Percentiles rank a stretch among this genome's conserved stretches.
phyloP scores from a whole-genome alignment of 352 stramenopile genomes.

The Phytophthora tentaculata region DNA sequence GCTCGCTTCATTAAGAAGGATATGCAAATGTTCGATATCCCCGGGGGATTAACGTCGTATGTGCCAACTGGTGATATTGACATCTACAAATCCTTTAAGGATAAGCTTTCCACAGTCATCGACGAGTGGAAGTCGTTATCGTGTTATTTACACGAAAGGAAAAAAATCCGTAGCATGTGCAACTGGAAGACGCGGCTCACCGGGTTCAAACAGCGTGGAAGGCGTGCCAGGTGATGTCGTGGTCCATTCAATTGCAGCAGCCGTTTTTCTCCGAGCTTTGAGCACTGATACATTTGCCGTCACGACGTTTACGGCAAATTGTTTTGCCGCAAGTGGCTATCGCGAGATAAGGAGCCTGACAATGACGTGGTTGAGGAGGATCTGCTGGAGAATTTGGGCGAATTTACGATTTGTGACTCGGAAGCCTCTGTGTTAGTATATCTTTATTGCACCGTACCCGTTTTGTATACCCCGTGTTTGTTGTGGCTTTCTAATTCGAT shows the following conservation, averaged over 20 bases:
- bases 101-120: not conserved
- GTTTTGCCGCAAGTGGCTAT: conserved; percentile 1
- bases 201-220: conserved; percentile 11
- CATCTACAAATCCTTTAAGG: conserved; percentile 1
- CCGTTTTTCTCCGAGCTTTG: not conserved
- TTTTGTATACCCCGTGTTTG: not conserved
- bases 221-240: conserved; percentile 1
- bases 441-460: not conserved
- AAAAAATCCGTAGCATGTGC: conserved; percentile 1
- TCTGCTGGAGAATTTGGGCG: not conserved
- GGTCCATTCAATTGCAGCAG: not conserved
- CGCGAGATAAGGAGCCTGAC: not conserved
- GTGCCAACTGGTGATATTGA: not conserved
- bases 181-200: not conserved
- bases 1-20: not conserved
- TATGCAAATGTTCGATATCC: not conserved
- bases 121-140: conserved; percentile 6
- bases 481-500: too few species aligned
- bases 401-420: conserved; percentile 2
- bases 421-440: not conserved
- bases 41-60: not conserved
- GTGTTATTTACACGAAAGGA: not conserved
- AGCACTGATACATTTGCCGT: not conserved
- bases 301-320: conserved; percentile 2
- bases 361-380: not conserved